A percentile compares a stretch with the other conserved stretches of the same genome.
These are phyloP conservation scores for Cytospora piceae DNA, from an alignment of 2,329 filamentous ascomycete species.

Conservation along the genomic window DNA sequence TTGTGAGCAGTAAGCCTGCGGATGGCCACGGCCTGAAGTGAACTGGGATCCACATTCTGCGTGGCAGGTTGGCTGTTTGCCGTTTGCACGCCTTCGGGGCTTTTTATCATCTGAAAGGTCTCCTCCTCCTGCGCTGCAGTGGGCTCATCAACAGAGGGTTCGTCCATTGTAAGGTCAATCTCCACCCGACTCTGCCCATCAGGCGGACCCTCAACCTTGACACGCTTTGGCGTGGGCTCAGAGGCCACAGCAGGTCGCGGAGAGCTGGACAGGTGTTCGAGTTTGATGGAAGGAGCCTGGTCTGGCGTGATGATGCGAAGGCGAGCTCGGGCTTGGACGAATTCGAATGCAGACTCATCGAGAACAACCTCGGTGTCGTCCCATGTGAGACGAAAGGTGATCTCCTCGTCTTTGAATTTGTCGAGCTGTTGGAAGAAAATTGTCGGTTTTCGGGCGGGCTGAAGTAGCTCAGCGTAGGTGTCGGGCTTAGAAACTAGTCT, in stretches of 20 bases:
- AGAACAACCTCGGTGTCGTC: background rate
- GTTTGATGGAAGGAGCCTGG: background rate
- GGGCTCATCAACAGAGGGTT: no score
- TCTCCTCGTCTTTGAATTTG: background rate
- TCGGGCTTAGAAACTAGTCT: background rate
- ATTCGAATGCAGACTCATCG: background rate
- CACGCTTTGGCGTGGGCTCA: background rate
- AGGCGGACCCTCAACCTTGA: background rate
- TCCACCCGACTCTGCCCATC: background rate
- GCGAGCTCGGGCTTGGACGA: background rate
- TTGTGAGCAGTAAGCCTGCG: background rate
- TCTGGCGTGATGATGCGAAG: background rate
- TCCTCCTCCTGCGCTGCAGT: no score
- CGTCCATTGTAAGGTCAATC: background rate
- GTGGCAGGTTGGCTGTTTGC: background rate
- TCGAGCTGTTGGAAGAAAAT: background rate
- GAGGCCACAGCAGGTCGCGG: background rate
- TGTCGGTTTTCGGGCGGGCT: background rate
- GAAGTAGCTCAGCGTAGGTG: background rate
- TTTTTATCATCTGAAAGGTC: no score
- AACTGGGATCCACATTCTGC: background rate
- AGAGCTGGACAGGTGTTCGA: background rate
- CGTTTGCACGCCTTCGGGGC: no score
- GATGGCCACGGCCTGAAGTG: background rate
- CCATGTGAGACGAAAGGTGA: background rate